Percentiles rank a stretch among this genome's conserved stretches.
Evolutionary conservation across 2,329 filamentous ascomycete genomes (phyloP).

Genomic region (Chalara sp.): DNA sequence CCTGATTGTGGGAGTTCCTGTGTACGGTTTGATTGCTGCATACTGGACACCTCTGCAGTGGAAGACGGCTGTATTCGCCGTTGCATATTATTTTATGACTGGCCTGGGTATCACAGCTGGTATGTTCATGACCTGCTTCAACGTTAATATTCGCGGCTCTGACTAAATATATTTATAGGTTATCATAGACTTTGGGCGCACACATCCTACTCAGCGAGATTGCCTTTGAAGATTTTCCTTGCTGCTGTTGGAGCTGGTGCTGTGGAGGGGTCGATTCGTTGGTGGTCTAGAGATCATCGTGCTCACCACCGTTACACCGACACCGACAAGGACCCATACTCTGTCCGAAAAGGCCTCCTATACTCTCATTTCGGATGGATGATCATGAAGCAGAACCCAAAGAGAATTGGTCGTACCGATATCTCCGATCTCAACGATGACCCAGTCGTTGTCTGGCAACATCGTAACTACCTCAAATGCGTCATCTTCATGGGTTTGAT

Average conservation of each 20-base stretch:
- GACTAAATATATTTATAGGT: slow-evolving; percentile 33
- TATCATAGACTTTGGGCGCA: slow-evolving; percentile 86
- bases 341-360: slow-evolving; percentile 78
- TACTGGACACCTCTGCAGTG: slow-evolving; percentile 70
- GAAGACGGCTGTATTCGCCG: slow-evolving; percentile 67
- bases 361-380: slow-evolving; percentile 88
- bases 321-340: slow-evolving; percentile 88
- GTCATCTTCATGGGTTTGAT: slow-evolving; percentile 71
- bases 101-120: slow-evolving; percentile 74
- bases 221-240: slow-evolving; percentile 75
- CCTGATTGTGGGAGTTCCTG: slow-evolving; percentile 72
- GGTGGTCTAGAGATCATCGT: slow-evolving; percentile 84
- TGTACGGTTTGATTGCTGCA: slow-evolving; percentile 65
- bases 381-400: slow-evolving; percentile 89
- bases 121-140: slow-evolving; percentile 32
- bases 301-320: slow-evolving; percentile 90
- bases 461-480: slow-evolving; percentile 77
- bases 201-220: slow-evolving; percentile 70
- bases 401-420: slow-evolving; percentile 80
- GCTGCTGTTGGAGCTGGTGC: slow-evolving; percentile 76
- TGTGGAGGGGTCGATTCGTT: slow-evolving; percentile 78
- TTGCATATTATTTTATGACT: slow-evolving; percentile 78
- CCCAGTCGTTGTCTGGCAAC: slow-evolving; percentile 78
- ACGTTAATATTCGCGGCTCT: slow-evolving; percentile 1
- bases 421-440: slow-evolving; percentile 86